Percentiles rank a stretch among this genome's conserved stretches.
phyloP scores from a whole-genome alignment of 2,329 filamentous ascomycete genomes.

The Coniochaeta ligniaria region DNA sequence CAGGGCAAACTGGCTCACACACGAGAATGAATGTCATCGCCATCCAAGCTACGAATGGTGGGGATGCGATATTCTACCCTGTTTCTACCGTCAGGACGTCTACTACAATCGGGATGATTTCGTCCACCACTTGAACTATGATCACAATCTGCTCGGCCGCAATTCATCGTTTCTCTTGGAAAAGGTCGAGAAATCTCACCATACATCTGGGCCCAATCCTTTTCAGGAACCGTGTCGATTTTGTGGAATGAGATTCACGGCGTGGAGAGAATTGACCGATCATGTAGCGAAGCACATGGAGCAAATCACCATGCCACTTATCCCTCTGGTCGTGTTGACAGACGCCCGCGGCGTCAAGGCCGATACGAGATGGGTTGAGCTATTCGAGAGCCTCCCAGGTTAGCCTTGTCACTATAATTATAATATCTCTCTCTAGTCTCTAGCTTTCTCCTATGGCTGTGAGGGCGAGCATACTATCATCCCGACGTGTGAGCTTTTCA shows the following conservation, averaged over 20 bases:
- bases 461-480: too few relatives aligned
- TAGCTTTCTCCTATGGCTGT: too few relatives aligned
- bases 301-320: slow-evolving; percentile 74
- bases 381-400: neutral
- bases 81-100: too few relatives aligned
- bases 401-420: too few relatives aligned
- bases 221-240: slow-evolving; percentile 78
- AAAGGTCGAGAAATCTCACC: too few relatives aligned
- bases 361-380: neutral
- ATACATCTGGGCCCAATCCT: too few relatives aligned
- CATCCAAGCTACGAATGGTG: slow-evolving; percentile 92
- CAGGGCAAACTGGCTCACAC: slow-evolving; percentile 92
- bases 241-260: slow-evolving; percentile 71
- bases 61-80: slow-evolving; percentile 74
- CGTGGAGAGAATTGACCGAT: slow-evolving; percentile 91
- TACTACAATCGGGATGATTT: too few relatives aligned
- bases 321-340: slow-evolving; percentile 43
- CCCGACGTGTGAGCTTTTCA: too few relatives aligned
- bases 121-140: too few relatives aligned
- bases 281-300: slow-evolving; percentile 94
- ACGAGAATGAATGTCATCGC: slow-evolving; percentile 86
- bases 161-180: too few relatives aligned
- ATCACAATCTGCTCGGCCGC: too few relatives aligned
- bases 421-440: too few relatives aligned
- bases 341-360: neutral